Base-by-base conservation (phyloP, 2,329 filamentous ascomycete species). In the Clonostachys rosea region DNA sequence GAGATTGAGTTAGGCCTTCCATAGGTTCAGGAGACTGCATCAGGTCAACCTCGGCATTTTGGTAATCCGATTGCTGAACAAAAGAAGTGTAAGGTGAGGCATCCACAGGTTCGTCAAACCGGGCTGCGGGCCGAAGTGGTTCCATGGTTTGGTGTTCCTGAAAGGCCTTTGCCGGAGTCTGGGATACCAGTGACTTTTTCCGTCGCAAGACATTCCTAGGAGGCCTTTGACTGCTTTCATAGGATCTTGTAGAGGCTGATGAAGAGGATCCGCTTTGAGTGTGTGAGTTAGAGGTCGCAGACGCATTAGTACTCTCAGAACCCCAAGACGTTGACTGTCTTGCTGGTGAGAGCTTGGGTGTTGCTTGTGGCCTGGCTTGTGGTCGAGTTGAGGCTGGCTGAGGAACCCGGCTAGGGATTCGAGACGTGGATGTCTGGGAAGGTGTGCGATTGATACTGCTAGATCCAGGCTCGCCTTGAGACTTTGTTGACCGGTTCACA, bases 151-250 rank as follows among this genome's bases (percentile, higher is more conserved):
- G 24, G 10, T 30, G 24, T 30, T 30, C 24, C 24, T 30, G 24
- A 10, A 30, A 30, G 24, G 9, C 24, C 24, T 30, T 30, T 30
- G 24, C 24, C 24, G 59, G 51, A 18, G 74, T 67, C 47, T 68
- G 66, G 3, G 73, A 63, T 37, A 75, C 58, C 11, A 68, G 69
- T 13, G 76, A 74, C 47, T 71, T 69, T 57, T 79, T 81, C 54
- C 73, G 71, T 53, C 73, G 67, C 43, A 79, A 58, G 9, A 73
- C 65, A 55, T 72, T 74, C 39, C 69, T 69, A 24, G 60, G 58
- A 42, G 64, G 60, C 34, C 59, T 66, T 20, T 57, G 47, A 17
- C 52, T 54, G 40, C 59, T 59, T 39, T 65, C 63, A 39, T 64
- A 57, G 1, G 64, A 67, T 34, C 59, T 64, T 42, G 59, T 57